phyloP scores from a whole-genome alignment of 495 filamentous ascomycete species.

The Hyaloscypha variabilis region DNA sequence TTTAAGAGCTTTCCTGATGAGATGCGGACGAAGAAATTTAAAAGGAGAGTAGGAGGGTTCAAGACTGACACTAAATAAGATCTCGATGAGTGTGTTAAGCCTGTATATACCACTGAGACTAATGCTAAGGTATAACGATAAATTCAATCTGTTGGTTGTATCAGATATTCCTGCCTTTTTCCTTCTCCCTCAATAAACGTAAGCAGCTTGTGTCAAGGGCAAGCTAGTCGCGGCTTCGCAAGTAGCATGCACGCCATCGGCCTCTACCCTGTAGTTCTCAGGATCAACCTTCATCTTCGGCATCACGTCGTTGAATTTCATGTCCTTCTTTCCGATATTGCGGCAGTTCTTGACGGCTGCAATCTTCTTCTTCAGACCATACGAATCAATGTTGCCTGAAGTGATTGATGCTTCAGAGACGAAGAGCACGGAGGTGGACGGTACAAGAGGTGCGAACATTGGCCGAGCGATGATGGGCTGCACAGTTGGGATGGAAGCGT shows the following conservation, averaged over 20 bases:
- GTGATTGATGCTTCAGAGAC: constrained; percentile 76
- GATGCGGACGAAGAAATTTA: no score
- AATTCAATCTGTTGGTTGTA: background rate
- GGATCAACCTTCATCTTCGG: constrained; percentile 94
- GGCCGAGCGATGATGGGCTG: constrained; percentile 85
- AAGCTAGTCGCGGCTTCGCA: constrained; percentile 73
- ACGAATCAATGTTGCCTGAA: constrained; percentile 63
- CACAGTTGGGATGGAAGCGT: constrained; percentile 88
- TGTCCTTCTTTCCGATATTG: constrained; percentile 81
- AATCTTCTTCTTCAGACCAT: constrained; percentile 78
- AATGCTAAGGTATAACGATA: background rate
- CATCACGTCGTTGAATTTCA: constrained; percentile 90
- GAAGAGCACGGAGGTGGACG: constrained; percentile 76
- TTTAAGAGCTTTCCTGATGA: no score
- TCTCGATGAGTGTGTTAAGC: background rate
- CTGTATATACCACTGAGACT: background rate
- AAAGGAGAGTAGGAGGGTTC: no score
- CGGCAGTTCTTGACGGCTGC: constrained; percentile 83
- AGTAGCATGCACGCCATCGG: constrained; percentile 75
- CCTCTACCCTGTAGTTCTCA: constrained; percentile 87
- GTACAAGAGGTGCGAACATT: constrained; percentile 82
- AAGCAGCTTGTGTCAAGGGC: constrained; percentile 82
- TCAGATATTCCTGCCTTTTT: background rate
- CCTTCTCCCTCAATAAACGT: constrained; percentile 60
- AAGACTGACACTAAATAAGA: no score